These are phyloP conservation scores for Xylariaceae sp. DNA, from an alignment of 2,329 filamentous ascomycete genomes.

Conservation along the genomic window DNA sequence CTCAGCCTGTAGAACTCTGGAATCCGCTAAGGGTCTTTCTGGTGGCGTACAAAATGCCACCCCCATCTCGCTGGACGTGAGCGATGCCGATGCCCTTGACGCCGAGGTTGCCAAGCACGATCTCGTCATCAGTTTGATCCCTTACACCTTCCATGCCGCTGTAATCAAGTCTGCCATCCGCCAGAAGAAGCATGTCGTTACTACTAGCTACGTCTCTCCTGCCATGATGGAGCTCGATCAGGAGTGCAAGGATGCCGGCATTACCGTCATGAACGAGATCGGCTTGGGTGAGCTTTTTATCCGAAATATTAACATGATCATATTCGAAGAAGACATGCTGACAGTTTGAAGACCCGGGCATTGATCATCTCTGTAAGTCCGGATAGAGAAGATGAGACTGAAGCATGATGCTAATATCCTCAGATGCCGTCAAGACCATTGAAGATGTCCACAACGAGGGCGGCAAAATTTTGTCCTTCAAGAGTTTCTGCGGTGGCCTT, in stretches of 20 bases:
- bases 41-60: slow-evolving; percentile 67
- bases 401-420: slow-evolving; percentile 1
- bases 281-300: slow-evolving; percentile 47
- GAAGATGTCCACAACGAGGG: slow-evolving; percentile 81
- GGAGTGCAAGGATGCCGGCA: slow-evolving; percentile 81
- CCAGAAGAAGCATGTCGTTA: slow-evolving; percentile 94
- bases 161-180: slow-evolving; percentile 94
- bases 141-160: slow-evolving; percentile 82
- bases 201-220: slow-evolving; percentile 87
- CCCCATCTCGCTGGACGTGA: slow-evolving; percentile 82
- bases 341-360: slow-evolving; percentile 56
- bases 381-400: not conserved
- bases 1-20: slow-evolving; percentile 75
- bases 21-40: slow-evolving; percentile 70
- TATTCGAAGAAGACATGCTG: not conserved
- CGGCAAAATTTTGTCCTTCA: slow-evolving; percentile 79
- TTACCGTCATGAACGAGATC: slow-evolving; percentile 98
- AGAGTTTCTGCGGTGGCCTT: slow-evolving; percentile 62
- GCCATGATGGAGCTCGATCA: slow-evolving; percentile 87
- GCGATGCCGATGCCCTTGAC: slow-evolving; percentile 70
- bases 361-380: slow-evolving; percentile 55
- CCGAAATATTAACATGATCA: not conserved
- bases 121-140: slow-evolving; percentile 77
- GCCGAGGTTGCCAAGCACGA: slow-evolving; percentile 75
- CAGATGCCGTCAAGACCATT: slow-evolving; percentile 79